phyloP scores from a whole-genome alignment of 257 asterid genomes.

The Solanum neorickii region DNA sequence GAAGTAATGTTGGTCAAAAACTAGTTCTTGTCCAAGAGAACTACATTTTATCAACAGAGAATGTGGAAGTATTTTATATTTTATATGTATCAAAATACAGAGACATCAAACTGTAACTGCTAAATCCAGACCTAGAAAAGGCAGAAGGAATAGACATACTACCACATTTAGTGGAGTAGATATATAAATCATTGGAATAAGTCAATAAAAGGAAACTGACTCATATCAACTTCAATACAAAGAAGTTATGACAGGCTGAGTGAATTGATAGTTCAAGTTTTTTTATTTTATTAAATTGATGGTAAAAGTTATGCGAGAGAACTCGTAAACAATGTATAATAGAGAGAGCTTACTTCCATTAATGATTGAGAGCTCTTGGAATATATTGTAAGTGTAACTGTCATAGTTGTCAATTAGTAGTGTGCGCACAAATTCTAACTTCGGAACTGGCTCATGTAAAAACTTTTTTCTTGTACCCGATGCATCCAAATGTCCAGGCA shows the following conservation, averaged over 20 bases:
- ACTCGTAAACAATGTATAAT: not conserved
- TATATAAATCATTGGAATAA: not conserved
- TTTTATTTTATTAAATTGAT: not conserved
- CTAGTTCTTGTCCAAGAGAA: not conserved
- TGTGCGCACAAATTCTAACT: conserved; percentile 54
- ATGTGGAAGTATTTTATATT: not conserved
- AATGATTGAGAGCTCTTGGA: conserved; percentile 77
- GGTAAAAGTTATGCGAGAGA: not conserved
- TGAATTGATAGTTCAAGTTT: not conserved
- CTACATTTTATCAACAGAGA: not conserved
- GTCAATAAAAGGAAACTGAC: not conserved
- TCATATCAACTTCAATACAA: not conserved
- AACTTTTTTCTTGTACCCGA: conserved; percentile 31
- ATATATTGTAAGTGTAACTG: conserved; percentile 91
- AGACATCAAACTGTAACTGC: not conserved
- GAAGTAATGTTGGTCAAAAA: not conserved
- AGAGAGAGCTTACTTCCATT: conserved; percentile 61
- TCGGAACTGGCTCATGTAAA: conserved; percentile 29
- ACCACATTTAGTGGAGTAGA: not conserved
- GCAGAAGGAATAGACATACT: not conserved
- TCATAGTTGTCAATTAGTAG: conserved; percentile 92
- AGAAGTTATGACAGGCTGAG: not conserved
- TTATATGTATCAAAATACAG: not conserved
- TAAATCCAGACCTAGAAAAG: not conserved
- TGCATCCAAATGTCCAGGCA: conserved; percentile 58